Base-by-base conservation (phyloP, 2,329 filamentous ascomycete genomes). In the Aspergillus latus region DNA sequence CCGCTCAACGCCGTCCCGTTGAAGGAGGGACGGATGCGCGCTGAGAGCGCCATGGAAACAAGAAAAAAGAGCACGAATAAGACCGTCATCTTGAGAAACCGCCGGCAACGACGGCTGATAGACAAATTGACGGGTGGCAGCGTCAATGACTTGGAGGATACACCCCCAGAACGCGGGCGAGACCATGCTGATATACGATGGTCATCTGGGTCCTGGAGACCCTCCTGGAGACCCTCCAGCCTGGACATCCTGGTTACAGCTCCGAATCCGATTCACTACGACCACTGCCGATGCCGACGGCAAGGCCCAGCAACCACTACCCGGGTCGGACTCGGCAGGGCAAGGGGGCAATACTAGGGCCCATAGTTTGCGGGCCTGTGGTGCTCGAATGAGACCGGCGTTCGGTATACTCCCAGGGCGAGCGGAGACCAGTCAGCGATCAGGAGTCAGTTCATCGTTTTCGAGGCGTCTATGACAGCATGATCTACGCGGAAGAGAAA, bases 11-110 rank as follows among this genome's bases (percentile, higher is more conserved):
- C 34, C 7, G 34, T 16, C 28, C 37, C 15, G 21, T 16, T 30
- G 28, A 11, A 16, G 4, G 26, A 50, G 16, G 45, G 54, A 8
- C 26, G 46, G 28, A 50, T 48, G 28, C 28, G 43, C n/a, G 39
- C 42, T 1, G 53, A 50, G 6, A 50, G 6, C 4, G 52, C 45
- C 2, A 52, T 16, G 6, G 44, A 56, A 5, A 56, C n/a, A 2
- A 56, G 40, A 3, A 52, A 28, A 10, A 59, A 32, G 8, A 59
- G 4, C 1, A n/a, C 45, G 30, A 59, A 8, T 1, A 56, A 13
- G 15, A 53, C n/a, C 5, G 49, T 26, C 53, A 59, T 59, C 40
- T 56, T 59, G 49, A 56, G 16, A 49, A n/a, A 53, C 28, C 39
- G 16, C 8, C 39, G 39, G 16, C 8, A 21, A 16, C 8, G 39